Conservation (phyloP, 129 eudicot genomes). For the Artemisia tridentata region DNA sequence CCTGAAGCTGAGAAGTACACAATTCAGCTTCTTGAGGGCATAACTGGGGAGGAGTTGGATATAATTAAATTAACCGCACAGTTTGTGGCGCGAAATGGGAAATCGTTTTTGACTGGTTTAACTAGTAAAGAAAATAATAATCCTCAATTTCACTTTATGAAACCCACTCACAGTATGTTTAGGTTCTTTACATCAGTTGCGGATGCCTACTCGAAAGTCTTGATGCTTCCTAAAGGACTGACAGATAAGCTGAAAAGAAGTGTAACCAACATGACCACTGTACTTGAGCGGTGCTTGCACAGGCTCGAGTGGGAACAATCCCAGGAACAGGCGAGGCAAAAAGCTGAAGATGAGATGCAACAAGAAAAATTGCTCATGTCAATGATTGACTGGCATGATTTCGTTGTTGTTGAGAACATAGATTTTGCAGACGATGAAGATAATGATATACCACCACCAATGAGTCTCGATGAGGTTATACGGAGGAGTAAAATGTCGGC, state of each 20-base stretch:
- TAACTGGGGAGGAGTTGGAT: conserved; percentile 85
- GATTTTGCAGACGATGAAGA: conserved; percentile 94
- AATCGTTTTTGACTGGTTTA: conserved; percentile 71
- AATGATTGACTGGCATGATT: conserved; percentile 96
- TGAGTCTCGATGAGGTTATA: conserved; percentile 89
- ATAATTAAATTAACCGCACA: conserved; percentile 82
- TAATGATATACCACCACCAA: conserved; percentile 78
- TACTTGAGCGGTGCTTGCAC: conserved; percentile 60
- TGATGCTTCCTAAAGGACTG: conserved; percentile 87
- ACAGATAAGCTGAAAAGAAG: conserved; percentile 65
- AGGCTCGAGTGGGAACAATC: neutral
- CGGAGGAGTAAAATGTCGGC: conserved; percentile 73
- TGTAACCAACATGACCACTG: conserved; percentile 66
- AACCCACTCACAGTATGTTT: conserved; percentile 93
- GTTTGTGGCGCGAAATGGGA: conserved; percentile 87
- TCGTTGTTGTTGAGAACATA: conserved; percentile 81
- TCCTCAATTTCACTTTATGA: conserved; percentile 83
- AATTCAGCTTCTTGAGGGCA: conserved; percentile 88
- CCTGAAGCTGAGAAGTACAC: conserved; percentile 91
- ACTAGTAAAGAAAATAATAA: conserved; percentile 79
- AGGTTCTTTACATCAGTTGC: conserved; percentile 90
- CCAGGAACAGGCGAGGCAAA: conserved; percentile 51
- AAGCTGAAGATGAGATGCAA: conserved; percentile 84
- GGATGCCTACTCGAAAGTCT: conserved; percentile 82
- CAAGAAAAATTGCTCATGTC: conserved; percentile 80